Evolutionary conservation across 2,329 filamentous ascomycete species (phyloP).

Genomic region (Elsinoe australis): DNA sequence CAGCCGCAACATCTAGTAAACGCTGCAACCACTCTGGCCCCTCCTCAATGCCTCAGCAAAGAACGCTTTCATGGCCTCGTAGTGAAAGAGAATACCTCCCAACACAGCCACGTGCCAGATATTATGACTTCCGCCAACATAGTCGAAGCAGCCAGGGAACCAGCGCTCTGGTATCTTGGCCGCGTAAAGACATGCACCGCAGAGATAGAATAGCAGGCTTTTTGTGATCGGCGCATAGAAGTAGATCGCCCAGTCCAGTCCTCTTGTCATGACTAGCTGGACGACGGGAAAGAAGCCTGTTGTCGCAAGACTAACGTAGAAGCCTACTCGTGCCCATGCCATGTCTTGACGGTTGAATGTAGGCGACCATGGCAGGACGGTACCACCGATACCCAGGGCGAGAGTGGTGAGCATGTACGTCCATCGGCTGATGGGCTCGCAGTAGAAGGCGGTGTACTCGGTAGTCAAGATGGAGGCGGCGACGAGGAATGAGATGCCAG

Average conservation of each 20-base stretch:
- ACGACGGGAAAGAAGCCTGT: conserved; percentile 85
- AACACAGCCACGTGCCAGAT: conserved; percentile 95
- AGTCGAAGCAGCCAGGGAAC: conserved; percentile 89
- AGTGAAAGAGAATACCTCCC: conserved; percentile 95
- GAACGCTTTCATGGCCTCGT: conserved; percentile 90
- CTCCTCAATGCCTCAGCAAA: conserved; percentile 53
- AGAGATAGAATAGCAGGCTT: conserved; percentile 76
- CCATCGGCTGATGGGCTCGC: conserved; percentile 80
- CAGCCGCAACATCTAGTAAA: conserved; percentile 23
- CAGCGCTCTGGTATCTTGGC: conserved; percentile 89
- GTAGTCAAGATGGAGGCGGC: conserved; percentile 96
- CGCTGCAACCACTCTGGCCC: conserved; percentile 26
- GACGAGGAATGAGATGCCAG: conserved; percentile 89
- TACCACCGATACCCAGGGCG: conserved; percentile 72
- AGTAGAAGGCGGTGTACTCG: conserved; percentile 98
- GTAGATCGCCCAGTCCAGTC: conserved; percentile 69
- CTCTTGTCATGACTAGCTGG: conserved; percentile 72
- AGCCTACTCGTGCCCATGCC: conserved; percentile 85
- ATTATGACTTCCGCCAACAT: conserved; percentile 91
- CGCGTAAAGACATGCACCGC: conserved; percentile 80
- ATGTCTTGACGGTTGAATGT: conserved; percentile 88
- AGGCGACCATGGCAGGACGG: conserved; percentile 92
- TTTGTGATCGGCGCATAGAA: conserved; percentile 87
- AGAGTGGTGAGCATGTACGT: conserved; percentile 78
- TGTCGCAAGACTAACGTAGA: conserved; percentile 78